Evolutionary conservation across 2,329 filamentous ascomycete species (phyloP).

Genomic region (Sphaceloma murrayae): DNA sequence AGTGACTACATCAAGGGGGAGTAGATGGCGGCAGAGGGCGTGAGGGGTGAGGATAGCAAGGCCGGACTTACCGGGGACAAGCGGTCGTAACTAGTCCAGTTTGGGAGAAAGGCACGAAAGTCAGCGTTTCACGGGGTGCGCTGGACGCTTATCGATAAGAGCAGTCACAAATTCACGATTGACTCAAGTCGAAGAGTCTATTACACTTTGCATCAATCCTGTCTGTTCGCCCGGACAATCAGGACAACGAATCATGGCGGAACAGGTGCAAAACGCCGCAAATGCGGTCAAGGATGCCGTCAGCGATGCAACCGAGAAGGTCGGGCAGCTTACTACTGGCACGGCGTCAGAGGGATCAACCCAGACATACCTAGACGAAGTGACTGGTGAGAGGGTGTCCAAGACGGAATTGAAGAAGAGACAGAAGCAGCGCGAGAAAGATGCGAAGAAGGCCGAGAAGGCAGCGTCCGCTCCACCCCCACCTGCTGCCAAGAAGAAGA

Average conservation of each 20-base stretch:
- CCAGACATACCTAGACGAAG: conserved; percentile 75
- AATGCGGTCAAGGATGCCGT: conserved; percentile 32
- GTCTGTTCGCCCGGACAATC: not conserved
- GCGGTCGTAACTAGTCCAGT: too few relatives aligned
- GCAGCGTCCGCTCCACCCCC: conserved; percentile 54
- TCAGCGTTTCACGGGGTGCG: too few relatives aligned
- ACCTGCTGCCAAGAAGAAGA: conserved; percentile 51
- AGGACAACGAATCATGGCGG: conserved; percentile 24
- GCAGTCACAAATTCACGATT: not conserved
- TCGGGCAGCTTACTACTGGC: conserved; percentile 29
- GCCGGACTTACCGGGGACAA: too few relatives aligned
- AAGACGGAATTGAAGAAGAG: conserved; percentile 72
- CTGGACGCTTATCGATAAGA: not conserved
- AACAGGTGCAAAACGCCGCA: conserved; percentile 29
- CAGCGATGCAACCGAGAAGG: conserved; percentile 27
- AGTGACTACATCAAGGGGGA: too few relatives aligned
- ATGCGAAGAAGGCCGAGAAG: conserved; percentile 82
- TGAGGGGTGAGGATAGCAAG: too few relatives aligned
- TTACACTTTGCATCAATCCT: not conserved
- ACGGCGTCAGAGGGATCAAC: conserved; percentile 27
- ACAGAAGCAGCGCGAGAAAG: conserved; percentile 79
- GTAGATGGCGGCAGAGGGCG: too few relatives aligned
- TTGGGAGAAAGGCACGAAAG: too few relatives aligned
- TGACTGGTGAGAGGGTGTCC: conserved; percentile 71
- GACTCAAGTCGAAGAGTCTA: not conserved